phyloP scores from a whole-genome alignment of 129 eudicot species.

The Deinandra increscens region DNA sequence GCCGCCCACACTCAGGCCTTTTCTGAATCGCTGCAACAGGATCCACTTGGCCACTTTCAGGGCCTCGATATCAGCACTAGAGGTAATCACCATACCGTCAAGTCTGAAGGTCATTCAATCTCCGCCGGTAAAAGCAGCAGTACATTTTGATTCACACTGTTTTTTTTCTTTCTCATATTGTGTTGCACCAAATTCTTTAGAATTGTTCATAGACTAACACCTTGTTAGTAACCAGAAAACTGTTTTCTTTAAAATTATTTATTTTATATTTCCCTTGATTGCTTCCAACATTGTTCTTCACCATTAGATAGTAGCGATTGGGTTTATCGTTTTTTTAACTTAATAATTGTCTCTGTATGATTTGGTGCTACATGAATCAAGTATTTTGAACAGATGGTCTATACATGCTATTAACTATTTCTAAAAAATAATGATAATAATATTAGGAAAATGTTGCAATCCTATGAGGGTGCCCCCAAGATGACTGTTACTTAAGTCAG shows the following conservation, averaged over 20 bases:
- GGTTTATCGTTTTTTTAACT: neutral
- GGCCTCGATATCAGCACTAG: conserved; percentile 71
- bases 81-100: conserved; percentile 50
- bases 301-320: neutral
- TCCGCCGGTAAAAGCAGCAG: conserved; percentile 83
- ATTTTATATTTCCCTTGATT: conserved; percentile 22
- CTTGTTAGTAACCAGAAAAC: conserved; percentile 43
- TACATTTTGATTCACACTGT: conserved; percentile 45
- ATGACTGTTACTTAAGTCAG: neutral
- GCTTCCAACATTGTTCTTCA: neutral
- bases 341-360: neutral
- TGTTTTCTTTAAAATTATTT: conserved; percentile 32
- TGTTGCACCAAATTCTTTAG: conserved; percentile 31
- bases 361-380: neutral
- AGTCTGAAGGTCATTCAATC: conserved; percentile 66
- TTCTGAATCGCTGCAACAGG: conserved; percentile 52
- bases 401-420: neutral
- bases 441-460: neutral
- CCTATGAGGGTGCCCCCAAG: conserved; percentile 9
- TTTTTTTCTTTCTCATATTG: conserved; percentile 22
- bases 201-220: conserved; percentile 80
- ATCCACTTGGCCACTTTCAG: conserved; percentile 73
- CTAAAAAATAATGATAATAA: neutral
- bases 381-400: too few relatives aligned
- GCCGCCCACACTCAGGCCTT: conserved; percentile 39